Evolutionary conservation across 805 yeast species (phyloP).

Genomic region (Lachancea meyersii): DNA sequence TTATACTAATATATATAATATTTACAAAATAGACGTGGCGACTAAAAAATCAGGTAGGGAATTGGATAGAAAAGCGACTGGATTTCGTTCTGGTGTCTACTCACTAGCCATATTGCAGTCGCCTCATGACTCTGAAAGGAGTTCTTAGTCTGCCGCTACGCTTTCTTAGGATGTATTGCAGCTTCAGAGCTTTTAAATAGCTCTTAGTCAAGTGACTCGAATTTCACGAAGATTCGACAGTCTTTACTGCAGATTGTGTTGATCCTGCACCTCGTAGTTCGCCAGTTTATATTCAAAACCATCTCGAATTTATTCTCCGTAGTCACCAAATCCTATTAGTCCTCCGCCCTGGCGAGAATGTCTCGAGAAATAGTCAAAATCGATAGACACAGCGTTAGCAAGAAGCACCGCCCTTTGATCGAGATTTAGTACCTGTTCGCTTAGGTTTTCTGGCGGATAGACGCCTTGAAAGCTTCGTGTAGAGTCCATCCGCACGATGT

Average conservation of each 20-base stretch:
- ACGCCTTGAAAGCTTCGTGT: slow-evolving; percentile 58
- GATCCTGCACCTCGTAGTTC: no score
- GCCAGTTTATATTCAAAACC: no score
- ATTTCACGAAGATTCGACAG: no score
- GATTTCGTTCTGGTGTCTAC: no score
- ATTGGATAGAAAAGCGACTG: not conserved
- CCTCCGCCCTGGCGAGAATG: slow-evolving; percentile 61
- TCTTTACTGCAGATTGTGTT: no score
- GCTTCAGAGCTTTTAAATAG: no score
- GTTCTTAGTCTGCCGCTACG: no score
- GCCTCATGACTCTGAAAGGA: no score
- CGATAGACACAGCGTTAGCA: slow-evolving; percentile 86
- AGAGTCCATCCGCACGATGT: slow-evolving; percentile 72
- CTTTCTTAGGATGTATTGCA: no score
- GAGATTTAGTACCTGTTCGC: slow-evolving; percentile 46
- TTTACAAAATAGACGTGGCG: not conserved
- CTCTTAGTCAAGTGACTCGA: no score
- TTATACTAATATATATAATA: not conserved
- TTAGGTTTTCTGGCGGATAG: slow-evolving; percentile 36
- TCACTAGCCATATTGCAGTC: no score
- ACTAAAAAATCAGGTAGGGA: not conserved
- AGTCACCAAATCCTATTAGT: slow-evolving; percentile 23
- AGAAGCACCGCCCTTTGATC: slow-evolving; percentile 82
- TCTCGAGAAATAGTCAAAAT: slow-evolving; percentile 94
- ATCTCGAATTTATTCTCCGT: slow-evolving; percentile 17